These are phyloP conservation scores for Psidium guajava DNA, from an alignment of 345 rosid species.

Conservation along the genomic window DNA sequence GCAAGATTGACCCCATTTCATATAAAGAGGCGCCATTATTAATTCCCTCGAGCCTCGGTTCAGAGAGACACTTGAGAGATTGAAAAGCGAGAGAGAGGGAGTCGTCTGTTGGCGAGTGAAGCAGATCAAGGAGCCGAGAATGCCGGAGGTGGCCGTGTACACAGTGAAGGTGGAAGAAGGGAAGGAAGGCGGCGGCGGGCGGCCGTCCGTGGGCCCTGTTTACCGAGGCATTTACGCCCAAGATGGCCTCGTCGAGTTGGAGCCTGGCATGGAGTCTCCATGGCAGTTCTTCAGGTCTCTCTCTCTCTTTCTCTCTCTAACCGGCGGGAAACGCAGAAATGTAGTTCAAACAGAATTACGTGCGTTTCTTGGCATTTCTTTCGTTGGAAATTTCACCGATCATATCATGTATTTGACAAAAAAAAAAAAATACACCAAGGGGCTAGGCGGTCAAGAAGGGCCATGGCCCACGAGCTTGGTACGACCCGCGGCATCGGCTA, in stretches of 20 bases:
- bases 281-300: conserved; percentile 80
- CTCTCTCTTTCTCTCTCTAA: background rate
- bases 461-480: background rate
- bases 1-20: background rate
- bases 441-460: background rate
- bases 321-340: background rate
- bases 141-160: conserved; percentile 25
- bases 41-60: background rate
- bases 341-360: background rate
- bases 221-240: conserved; percentile 69
- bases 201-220: conserved; percentile 75
- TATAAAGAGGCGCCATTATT: background rate
- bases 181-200: conserved; percentile 26
- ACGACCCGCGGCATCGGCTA: background rate
- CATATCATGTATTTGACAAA: background rate
- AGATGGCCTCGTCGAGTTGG: conserved; percentile 61
- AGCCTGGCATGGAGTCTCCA: conserved; percentile 54
- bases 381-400: background rate
- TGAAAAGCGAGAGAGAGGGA: background rate
- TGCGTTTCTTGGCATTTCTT: background rate
- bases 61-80: background rate
- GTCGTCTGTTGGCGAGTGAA: background rate
- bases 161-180: conserved; percentile 68
- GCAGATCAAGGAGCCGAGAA: background rate
- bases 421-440: background rate